A percentile compares a stretch with the other conserved stretches of the same genome.
Evolutionary conservation across 176 grass and related monocot species (phyloP).

Genomic region (Bromus sterilis): DNA sequence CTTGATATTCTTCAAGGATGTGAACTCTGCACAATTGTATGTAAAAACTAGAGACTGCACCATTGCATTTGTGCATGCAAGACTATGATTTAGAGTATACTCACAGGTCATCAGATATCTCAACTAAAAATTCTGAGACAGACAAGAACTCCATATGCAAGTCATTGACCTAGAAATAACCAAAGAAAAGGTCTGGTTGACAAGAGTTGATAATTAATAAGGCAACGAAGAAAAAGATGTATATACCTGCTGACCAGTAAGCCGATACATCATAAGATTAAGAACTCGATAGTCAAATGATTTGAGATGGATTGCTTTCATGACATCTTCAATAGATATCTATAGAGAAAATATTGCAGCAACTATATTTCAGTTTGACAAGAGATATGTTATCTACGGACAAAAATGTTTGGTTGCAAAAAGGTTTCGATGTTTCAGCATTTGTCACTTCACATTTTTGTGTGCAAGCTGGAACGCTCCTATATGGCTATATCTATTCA

Average conservation of each 20-base stretch:
- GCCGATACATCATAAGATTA: conserved; percentile 74
- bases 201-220: neutral
- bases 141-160: conserved; percentile 97
- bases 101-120: conserved; percentile 98
- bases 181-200: neutral
- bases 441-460: neutral
- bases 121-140: conserved; percentile 88
- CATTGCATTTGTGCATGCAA: neutral
- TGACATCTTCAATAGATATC: conserved; percentile 75
- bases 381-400: neutral
- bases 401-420: neutral
- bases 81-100: conserved; percentile 26
- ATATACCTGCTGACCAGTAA: conserved; percentile 68
- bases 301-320: conserved; percentile 81
- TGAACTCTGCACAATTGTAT: neutral
- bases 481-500: conserved; percentile 1
- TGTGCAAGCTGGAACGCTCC: neutral
- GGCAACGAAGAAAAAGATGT: neutral
- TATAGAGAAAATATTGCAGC: conserved; percentile 28
- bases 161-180: conserved; percentile 66
- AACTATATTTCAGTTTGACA: conserved; percentile 10
- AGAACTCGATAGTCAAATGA: conserved; percentile 96
- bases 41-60: neutral
- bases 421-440: neutral
- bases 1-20: neutral